phyloP scores from a whole-genome alignment of 2,329 filamentous ascomycete species.

The Ascochyta clinopodiicola region DNA sequence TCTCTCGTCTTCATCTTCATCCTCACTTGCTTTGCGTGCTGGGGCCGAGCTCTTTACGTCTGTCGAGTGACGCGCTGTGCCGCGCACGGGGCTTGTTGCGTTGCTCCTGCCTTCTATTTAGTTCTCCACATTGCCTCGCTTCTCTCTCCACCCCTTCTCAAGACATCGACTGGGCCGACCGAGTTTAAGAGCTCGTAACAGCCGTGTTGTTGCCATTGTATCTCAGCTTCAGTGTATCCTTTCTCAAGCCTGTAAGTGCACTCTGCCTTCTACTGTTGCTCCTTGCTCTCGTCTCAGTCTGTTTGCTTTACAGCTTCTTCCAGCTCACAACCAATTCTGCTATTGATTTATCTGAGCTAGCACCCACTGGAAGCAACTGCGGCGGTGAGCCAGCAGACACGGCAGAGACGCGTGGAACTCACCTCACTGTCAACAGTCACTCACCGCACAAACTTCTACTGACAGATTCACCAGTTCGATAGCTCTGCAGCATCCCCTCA shows the following conservation, averaged over 20 bases:
- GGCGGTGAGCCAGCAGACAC: neutral
- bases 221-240: neutral
- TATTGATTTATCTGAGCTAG: neutral
- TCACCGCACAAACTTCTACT: neutral
- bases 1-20: slow-evolving; percentile 12
- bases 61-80: slow-evolving; percentile 6
- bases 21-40: neutral
- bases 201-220: neutral
- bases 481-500: slow-evolving; percentile 6
- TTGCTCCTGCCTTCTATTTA: slow-evolving; percentile 22
- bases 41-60: neutral
- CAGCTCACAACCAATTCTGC: neutral
- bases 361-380: neutral
- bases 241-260: neutral
- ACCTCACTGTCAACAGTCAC: slow-evolving; percentile 1
- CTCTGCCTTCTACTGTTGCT: neutral
- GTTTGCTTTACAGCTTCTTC: neutral
- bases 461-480: slow-evolving; percentile 8
- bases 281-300: neutral
- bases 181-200: neutral
- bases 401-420: neutral
- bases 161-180: neutral
- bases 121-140: neutral
- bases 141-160: neutral
- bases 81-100: slow-evolving; percentile 16